Percentiles rank a stretch among this genome's conserved stretches.
phyloP scores from a whole-genome alignment of 179 eudicot genomes.

The Nepenthes alata region DNA sequence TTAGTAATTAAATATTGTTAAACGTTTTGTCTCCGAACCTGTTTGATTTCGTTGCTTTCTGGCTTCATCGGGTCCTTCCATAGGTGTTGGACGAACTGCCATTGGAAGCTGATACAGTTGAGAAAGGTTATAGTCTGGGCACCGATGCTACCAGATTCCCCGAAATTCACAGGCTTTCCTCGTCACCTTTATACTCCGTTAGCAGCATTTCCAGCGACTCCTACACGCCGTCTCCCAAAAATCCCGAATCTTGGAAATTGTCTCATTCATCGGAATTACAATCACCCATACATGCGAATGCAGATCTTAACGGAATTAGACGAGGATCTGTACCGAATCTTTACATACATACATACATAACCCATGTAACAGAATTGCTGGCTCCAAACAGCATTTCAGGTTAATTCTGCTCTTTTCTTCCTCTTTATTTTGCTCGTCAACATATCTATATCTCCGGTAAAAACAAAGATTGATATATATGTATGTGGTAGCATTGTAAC shows the following conservation, averaged over 20 bases:
- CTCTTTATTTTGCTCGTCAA: too few species aligned
- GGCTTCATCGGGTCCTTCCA: background rate
- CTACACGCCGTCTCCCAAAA: slow-evolving; percentile 46
- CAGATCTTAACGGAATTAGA: slow-evolving; percentile 48
- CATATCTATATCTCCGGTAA: too few species aligned
- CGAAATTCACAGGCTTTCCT: slow-evolving; percentile 49
- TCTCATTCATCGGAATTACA: slow-evolving; percentile 78
- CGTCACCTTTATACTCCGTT: slow-evolving; percentile 49
- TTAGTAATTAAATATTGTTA: background rate
- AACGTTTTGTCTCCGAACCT: background rate
- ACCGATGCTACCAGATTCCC: slow-evolving; percentile 71
- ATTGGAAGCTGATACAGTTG: slow-evolving; percentile 69
- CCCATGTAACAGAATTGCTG: too few species aligned
- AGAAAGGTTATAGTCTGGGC: slow-evolving; percentile 66
- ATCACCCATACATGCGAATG: slow-evolving; percentile 33
- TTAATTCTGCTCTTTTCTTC: too few species aligned
- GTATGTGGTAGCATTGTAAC: too few species aligned
- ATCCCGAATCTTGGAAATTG: slow-evolving; percentile 57
- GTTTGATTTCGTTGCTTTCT: too few species aligned
- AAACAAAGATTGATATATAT: too few species aligned
- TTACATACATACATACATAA: slow-evolving; percentile 8
- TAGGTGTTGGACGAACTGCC: slow-evolving; percentile 82
- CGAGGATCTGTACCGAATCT: slow-evolving; percentile 28
- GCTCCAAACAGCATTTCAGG: too few species aligned
- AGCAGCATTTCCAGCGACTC: slow-evolving; percentile 48